These are phyloP conservation scores for Triticum turgidum DNA, from an alignment of 176 grass and related monocot species.

Conservation along the genomic window DNA sequence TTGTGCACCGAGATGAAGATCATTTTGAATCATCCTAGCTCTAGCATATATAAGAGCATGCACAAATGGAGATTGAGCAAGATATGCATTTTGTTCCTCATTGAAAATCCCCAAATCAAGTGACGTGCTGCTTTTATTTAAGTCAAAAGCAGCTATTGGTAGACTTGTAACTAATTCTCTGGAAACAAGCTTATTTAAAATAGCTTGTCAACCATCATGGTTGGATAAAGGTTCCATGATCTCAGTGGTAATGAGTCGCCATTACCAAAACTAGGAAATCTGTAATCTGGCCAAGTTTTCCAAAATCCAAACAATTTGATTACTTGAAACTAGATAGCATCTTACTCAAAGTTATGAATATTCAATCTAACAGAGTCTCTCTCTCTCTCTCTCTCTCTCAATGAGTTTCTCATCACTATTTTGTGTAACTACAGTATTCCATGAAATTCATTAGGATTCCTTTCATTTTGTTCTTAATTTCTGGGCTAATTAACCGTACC, in stretches of 20 bases:
- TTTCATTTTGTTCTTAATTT: neutral
- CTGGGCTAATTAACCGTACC: neutral
- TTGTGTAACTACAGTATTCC: neutral
- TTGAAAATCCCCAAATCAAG: neutral
- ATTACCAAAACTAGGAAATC: neutral
- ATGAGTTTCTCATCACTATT: neutral
- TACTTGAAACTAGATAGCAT: no score
- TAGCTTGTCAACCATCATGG: neutral
- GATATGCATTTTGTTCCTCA: neutral
- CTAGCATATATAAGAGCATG: conserved; percentile 14
- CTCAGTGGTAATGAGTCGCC: neutral
- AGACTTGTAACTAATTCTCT: conserved; percentile 5
- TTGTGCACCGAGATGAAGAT: neutral
- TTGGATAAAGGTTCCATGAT: neutral
- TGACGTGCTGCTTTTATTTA: neutral
- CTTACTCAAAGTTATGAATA: no score
- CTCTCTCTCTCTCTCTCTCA: neutral
- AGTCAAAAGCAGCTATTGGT: neutral
- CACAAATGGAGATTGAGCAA: neutral
- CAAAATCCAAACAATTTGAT: neutral
- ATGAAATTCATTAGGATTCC: neutral
- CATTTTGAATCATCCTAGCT: conserved; percentile 27
- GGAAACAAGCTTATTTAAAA: neutral
- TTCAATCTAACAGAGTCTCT: neutral
- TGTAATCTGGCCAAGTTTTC: neutral